Base-by-base conservation (phyloP, 2,329 filamentous ascomycete species). In the Rugonectria rugulosa region DNA sequence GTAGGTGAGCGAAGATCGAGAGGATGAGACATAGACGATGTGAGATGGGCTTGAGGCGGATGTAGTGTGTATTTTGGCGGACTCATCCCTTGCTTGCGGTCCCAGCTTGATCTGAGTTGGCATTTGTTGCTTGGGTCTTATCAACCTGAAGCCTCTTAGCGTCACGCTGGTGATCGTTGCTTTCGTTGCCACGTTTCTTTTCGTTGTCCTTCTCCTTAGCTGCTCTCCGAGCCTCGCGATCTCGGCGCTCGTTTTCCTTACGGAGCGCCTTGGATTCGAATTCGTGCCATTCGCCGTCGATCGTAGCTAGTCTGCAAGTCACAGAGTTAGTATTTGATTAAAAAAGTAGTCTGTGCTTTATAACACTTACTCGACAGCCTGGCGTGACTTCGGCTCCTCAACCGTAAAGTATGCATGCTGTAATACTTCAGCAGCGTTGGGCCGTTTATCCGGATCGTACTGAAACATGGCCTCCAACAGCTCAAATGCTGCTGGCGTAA, bases 231-330 rank as follows among this genome's bases (percentile, higher is more conserved):
- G 80, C 81, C 49, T 85, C 82, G 53, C 80, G 77, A 23, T 85
- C 82, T 57, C 79, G 81, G 50, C 85, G 85, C 72, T 95, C 91
- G 65, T 92, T 94, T 73, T 97, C 93, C 65, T 95, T 95, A 26
- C 95, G 84, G 21, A 97, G 81, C 14, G 92, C 93, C 77, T 99
- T 99, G 52, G 92, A 96, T 77, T 99, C 95, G 68, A 98, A 97
- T 72, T 99, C 95, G 71, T 99, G 95, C 95, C 95, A 99, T 67
- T 99, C 95, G 19, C 95, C 95, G 66, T 95, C 86, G 24, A 99
- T 82, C 43, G 88, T 80, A 56, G 88, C 87, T 44, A 99, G 83
- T 68, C 90, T 91, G 60, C 55, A 31, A 49, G 40, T 17, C 10
- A 21, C 47, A 67, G 57, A 62, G 69, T 79, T 68, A 78, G 72